A percentile compares a stretch with the other conserved stretches of the same genome.
These are phyloP conservation scores for Macroventuria anomochaeta DNA, from an alignment of 2,329 filamentous ascomycete species.

Conservation along the genomic window DNA sequence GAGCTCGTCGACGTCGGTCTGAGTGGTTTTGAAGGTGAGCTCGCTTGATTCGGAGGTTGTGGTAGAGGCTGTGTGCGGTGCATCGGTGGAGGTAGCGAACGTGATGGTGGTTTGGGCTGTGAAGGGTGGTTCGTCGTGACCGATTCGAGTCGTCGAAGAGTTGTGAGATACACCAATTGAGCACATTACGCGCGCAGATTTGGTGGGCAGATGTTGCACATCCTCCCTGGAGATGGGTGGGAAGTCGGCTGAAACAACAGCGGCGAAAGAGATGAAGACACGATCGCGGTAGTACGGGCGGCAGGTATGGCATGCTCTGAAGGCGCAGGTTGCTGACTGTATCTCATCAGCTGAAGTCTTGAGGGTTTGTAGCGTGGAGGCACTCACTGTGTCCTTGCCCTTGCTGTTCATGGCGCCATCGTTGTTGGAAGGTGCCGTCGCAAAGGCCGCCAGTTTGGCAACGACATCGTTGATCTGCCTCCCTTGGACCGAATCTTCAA, in stretches of 20 bases:
- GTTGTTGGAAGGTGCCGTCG: constrained; percentile 20
- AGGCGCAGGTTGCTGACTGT: constrained; percentile 45
- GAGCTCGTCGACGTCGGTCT: constrained; percentile 38
- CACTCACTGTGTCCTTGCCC: constrained; percentile 24
- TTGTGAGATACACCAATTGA: constrained; percentile 35
- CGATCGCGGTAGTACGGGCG: constrained; percentile 58
- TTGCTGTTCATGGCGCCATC: constrained; percentile 31
- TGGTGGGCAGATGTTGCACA: constrained; percentile 40
- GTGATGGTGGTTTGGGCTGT: constrained; percentile 19
- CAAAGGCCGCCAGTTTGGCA: constrained; percentile 22
- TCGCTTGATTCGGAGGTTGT: constrained; percentile 31
- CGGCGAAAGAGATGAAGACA: constrained; percentile 53
- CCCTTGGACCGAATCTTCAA: constrained; percentile 31
- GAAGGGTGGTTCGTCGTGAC: not conserved
- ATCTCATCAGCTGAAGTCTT: not conserved
- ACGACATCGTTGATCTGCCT: constrained; percentile 26
- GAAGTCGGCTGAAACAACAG: constrained; percentile 49
- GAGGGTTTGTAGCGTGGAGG: not conserved
- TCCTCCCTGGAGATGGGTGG: constrained; percentile 44
- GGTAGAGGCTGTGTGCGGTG: constrained; percentile 22
- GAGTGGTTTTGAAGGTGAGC: constrained; percentile 41
- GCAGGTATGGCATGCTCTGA: constrained; percentile 58
- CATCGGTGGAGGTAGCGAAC: constrained; percentile 18
- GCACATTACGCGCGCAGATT: constrained; percentile 45
- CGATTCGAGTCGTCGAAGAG: not conserved